A percentile compares a stretch with the other conserved stretches of the same genome.
phyloP scores from a whole-genome alignment of 73 alveolate genomes.

The Paramecium primaurelia region DNA sequence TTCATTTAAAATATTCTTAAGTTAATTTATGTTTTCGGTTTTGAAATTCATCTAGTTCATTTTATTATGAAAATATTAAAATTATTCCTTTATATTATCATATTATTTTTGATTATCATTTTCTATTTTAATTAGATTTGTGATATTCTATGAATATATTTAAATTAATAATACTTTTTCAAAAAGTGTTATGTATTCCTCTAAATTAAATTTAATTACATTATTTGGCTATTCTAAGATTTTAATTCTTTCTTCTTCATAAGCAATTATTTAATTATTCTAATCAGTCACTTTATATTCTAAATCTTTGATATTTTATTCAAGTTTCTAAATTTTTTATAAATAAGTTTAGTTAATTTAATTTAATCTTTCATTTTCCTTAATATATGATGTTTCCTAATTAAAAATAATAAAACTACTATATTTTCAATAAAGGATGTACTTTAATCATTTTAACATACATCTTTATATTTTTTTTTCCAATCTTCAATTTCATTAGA shows the following conservation, averaged over 20 bases:
- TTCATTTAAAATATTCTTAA: conserved; percentile 1
- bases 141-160: neutral
- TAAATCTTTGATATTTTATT: neutral
- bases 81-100: conserved; percentile 45
- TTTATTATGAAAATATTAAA: conserved; percentile 47
- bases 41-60: neutral
- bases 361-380: conserved; percentile 21
- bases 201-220: neutral
- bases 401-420: neutral
- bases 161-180: neutral
- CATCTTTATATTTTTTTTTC: conserved; percentile 2
- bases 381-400: neutral
- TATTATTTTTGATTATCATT: neutral
- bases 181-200: neutral
- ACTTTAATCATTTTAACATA: neutral
- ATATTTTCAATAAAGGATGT: neutral
- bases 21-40: neutral
- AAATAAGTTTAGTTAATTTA: neutral
- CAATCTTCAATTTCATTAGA: neutral
- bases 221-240: neutral
- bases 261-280: neutral
- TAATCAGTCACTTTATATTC: neutral
- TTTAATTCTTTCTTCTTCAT: neutral
- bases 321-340: neutral
- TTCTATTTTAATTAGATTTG: neutral